Conservation (phyloP, 495 filamentous ascomycete genomes). For the Zalerion maritima region DNA sequence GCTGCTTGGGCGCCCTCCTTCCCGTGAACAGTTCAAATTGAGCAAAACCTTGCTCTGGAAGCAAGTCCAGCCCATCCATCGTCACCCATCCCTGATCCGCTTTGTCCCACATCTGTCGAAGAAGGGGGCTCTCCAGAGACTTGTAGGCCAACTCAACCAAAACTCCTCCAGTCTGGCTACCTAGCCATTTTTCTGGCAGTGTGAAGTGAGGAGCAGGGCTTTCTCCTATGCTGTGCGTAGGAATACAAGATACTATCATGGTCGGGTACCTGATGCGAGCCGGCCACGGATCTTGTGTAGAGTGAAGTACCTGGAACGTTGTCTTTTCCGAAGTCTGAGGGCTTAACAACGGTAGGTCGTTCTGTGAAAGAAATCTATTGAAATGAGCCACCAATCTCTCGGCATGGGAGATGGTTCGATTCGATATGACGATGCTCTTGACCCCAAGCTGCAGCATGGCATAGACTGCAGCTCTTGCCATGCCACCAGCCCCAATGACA, state of each 20-base stretch:
- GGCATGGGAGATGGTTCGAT: constrained; percentile 49
- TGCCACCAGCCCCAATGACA: constrained; percentile 68
- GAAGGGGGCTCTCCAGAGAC: constrained; percentile 54
- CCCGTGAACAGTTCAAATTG: constrained; percentile 76
- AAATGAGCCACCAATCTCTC: constrained; percentile 58
- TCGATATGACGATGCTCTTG: constrained; percentile 65
- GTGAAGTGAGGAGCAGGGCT: constrained; percentile 57
- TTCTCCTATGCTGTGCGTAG: constrained; percentile 47
- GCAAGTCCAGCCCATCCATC: constrained; percentile 66
- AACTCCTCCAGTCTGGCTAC: constrained; percentile 64
- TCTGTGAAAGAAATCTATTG: constrained; percentile 31
- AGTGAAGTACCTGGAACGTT: constrained; percentile 45
- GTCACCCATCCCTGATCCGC: constrained; percentile 56
- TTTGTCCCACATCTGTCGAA: constrained; percentile 48
- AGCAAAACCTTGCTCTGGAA: constrained; percentile 69
- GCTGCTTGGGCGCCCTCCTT: constrained; percentile 55
- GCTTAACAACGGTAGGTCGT: constrained; percentile 26
- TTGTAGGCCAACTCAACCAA: constrained; percentile 74
- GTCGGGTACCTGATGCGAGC: constrained; percentile 46
- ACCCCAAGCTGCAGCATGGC: constrained; percentile 67
- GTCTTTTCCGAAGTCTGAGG: constrained; percentile 28
- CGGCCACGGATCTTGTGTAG: constrained; percentile 51
- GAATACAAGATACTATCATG: constrained; percentile 66
- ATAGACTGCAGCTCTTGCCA: constrained; percentile 68
- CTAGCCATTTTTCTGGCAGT: constrained; percentile 59